These are phyloP conservation scores for Rosa lucieae DNA, from an alignment of 306 rosid species.

Conservation along the genomic window DNA sequence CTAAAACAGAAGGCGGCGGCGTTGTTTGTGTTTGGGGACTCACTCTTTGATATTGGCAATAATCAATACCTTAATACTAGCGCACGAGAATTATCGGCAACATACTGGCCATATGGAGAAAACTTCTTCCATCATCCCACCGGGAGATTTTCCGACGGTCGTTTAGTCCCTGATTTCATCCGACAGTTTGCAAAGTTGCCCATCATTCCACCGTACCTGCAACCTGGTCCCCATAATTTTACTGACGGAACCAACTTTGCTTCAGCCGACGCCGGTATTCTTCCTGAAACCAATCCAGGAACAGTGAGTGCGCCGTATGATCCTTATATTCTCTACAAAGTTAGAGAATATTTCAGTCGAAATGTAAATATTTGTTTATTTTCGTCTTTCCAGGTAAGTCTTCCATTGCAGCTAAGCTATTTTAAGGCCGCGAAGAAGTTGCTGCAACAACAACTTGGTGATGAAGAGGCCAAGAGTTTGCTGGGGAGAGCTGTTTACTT, in stretches of 20 bases:
- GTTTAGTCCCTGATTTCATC: conserved; percentile 46
- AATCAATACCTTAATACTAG: conserved; percentile 37
- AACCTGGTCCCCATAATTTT: conserved; percentile 19
- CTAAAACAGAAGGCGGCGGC: neutral
- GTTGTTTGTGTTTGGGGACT: conserved; percentile 42
- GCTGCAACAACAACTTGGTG: neutral
- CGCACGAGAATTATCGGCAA: conserved; percentile 14
- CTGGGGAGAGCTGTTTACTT: neutral
- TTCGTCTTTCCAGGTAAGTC: neutral
- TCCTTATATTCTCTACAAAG: neutral
- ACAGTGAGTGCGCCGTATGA: neutral
- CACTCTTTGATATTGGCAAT: conserved; percentile 37
- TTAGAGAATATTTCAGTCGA: too few species aligned
- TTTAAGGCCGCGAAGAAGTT: neutral
- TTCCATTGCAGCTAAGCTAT: neutral
- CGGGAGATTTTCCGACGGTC: conserved; percentile 51
- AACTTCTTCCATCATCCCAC: conserved; percentile 46
- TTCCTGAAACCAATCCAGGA: neutral
- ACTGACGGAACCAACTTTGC: conserved; percentile 37
- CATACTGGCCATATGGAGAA: conserved; percentile 44
- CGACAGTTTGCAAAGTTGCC: conserved; percentile 35
- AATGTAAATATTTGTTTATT: too few species aligned
- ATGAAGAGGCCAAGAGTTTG: neutral
- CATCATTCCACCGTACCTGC: conserved; percentile 23
- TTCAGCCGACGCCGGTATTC: conserved; percentile 32